phyloP scores from a whole-genome alignment of 345 rosid genomes.

The Eucalyptus grandis region DNA sequence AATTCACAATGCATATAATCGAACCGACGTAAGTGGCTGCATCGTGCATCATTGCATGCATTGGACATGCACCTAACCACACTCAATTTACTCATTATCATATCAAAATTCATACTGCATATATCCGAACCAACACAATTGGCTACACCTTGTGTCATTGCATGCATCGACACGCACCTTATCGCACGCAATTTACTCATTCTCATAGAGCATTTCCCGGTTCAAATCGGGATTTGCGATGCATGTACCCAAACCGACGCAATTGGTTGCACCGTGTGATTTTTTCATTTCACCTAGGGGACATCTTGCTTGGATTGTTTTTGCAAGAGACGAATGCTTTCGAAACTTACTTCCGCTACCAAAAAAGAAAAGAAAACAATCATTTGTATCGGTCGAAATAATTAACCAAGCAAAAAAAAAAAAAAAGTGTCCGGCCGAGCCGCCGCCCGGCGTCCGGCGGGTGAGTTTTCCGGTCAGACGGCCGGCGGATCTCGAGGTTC shows the following conservation, averaged over 20 bases:
- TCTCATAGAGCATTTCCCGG: rapidly evolving
- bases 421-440: no score
- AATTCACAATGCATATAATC: rapidly evolving
- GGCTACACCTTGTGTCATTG: background rate
- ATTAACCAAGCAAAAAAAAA: background rate
- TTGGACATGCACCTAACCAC: rapidly evolving
- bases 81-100: background rate
- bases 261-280: rapidly evolving
- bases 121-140: no score
- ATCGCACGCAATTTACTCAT: rapidly evolving
- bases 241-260: rapidly evolving
- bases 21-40: no score
- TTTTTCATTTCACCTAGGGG: background rate
- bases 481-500: background rate
- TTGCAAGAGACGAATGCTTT: rapidly evolving
- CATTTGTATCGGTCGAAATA: background rate
- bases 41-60: rapidly evolving
- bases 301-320: background rate
- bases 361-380: no score
- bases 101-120: rapidly evolving
- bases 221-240: rapidly evolving
- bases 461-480: background rate
- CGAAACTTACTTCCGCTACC: no score
- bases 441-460: no score
- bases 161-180: background rate